phyloP scores from a whole-genome alignment of 129 eudicot genomes.

The Flaveria robusta region DNA sequence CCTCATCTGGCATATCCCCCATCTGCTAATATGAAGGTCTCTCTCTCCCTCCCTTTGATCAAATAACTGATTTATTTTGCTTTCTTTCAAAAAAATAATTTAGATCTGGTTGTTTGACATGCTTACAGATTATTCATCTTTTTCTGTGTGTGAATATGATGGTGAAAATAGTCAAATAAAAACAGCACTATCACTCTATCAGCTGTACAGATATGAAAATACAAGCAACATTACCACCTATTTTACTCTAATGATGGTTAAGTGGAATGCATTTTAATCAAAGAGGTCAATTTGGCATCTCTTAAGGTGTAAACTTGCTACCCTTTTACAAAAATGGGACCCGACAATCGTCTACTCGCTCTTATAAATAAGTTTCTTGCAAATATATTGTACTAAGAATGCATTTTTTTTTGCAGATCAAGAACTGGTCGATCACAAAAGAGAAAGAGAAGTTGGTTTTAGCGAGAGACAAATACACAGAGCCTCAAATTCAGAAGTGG shows the following conservation, averaged over 20 bases:
- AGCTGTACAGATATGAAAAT: not conserved
- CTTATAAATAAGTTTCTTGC: no score
- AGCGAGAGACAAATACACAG: not conserved
- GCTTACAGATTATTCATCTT: not conserved
- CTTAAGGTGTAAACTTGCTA: not conserved
- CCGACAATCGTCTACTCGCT: no score
- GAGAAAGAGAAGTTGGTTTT: not conserved
- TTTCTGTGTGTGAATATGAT: not conserved
- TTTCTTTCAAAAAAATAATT: not conserved
- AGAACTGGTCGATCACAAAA: not conserved
- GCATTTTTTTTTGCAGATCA: not conserved
- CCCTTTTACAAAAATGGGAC: not conserved
- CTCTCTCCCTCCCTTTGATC: not conserved
- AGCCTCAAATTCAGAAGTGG: not conserved
- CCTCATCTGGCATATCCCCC: conserved; percentile 5
- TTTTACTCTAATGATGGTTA: not conserved
- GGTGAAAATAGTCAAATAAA: not conserved
- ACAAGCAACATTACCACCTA: no score
- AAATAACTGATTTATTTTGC: not conserved
- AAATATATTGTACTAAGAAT: not conserved
- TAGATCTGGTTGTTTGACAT: no score
- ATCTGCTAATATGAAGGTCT: not conserved
- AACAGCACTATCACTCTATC: not conserved
- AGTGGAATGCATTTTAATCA: not conserved
- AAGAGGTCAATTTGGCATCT: not conserved